A percentile compares a stretch with the other conserved stretches of the same genome.
phyloP scores from a whole-genome alignment of 306 rosid genomes.

The Benincasa hispida region DNA sequence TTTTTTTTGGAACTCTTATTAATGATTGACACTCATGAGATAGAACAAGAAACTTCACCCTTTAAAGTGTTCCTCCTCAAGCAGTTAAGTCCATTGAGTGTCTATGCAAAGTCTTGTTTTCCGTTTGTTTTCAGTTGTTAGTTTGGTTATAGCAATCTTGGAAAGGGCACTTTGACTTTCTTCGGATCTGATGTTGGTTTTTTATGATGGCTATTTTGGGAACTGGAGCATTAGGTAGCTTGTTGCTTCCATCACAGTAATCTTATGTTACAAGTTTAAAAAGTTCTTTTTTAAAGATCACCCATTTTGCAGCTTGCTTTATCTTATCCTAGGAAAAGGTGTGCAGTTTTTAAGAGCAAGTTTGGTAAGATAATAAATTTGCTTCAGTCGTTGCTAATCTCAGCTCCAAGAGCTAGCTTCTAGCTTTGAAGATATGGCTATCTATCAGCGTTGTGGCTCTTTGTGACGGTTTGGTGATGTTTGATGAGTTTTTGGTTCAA shows the following conservation, averaged over 20 bases:
- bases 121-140: not conserved
- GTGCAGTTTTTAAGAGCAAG: not conserved
- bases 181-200: not conserved
- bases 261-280: not conserved
- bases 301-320: not conserved
- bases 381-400: not conserved
- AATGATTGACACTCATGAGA: not conserved
- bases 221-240: not conserved
- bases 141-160: not conserved
- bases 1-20: not conserved
- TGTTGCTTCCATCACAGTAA: not conserved
- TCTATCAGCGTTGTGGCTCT: not conserved
- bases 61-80: not conserved
- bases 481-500: not conserved
- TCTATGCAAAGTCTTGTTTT: not conserved
- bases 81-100: not conserved
- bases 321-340: not conserved
- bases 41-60: not conserved
- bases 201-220: not conserved
- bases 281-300: not conserved
- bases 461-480: not conserved
- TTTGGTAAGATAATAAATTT: not conserved
- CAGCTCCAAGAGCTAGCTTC: not conserved
- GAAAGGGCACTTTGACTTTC: not conserved
- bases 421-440: not conserved